Conservation (phyloP, 2,329 filamentous ascomycete genomes). For the Rachicladosporium sp. region DNA sequence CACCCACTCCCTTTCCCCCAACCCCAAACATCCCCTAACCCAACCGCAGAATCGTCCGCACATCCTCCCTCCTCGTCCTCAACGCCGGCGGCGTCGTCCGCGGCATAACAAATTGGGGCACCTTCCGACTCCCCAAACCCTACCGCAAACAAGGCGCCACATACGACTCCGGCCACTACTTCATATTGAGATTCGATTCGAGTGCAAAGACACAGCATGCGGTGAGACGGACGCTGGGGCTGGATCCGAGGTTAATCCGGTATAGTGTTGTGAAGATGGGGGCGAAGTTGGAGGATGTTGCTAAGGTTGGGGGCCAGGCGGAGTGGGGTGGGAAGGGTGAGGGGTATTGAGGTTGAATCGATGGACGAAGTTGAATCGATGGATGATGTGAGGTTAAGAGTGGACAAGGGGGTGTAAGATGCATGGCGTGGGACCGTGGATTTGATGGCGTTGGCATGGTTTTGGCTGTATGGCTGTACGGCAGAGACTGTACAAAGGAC, state of each 20-base stretch:
- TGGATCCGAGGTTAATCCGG: conserved; percentile 85
- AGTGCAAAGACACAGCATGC: conserved; percentile 60
- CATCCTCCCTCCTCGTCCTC: conserved; percentile 72
- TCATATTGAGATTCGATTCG: conserved; percentile 91
- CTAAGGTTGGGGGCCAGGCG: conserved; percentile 43
- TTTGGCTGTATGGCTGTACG: too few species aligned
- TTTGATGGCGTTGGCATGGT: too few species aligned
- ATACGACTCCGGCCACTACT: conserved; percentile 84
- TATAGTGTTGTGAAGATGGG: conserved; percentile 81
- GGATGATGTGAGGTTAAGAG: too few species aligned
- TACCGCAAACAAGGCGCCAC: conserved; percentile 69
- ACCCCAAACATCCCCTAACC: conserved; percentile 5
- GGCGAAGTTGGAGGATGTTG: conserved; percentile 49
- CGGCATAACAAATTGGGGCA: conserved; percentile 89
- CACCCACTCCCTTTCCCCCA: conserved; percentile 9
- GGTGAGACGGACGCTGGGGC: conserved; percentile 60
- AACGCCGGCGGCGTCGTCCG: conserved; percentile 77
- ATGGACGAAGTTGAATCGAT: background rate
- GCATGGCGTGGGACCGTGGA: too few species aligned
- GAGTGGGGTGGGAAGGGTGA: conserved; percentile 29
- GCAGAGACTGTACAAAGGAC: too few species aligned
- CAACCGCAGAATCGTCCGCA: conserved; percentile 63
- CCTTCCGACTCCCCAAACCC: conserved; percentile 73
- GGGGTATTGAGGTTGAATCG: background rate
- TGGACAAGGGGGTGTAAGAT: conserved; percentile 1